Conservation (phyloP, 2,329 filamentous ascomycete genomes). For the Colletotrichum zoysiae region DNA sequence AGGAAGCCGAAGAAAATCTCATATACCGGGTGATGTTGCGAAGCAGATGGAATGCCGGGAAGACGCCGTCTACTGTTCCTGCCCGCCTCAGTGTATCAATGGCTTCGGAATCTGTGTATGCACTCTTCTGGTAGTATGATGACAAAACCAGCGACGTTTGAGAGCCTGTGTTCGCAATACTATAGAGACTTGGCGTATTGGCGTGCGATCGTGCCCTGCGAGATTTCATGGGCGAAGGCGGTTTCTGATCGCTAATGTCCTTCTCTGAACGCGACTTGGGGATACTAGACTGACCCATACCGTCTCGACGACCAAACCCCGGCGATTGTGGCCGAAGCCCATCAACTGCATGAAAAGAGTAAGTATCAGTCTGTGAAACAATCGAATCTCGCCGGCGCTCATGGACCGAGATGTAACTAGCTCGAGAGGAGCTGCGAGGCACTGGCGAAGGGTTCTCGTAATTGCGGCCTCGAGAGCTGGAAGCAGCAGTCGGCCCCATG, state of each 20-base stretch:
- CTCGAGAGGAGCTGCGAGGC: constrained; percentile 57
- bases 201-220: constrained; percentile 50
- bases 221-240: constrained; percentile 38
- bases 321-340: constrained; percentile 61
- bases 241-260: constrained; percentile 45
- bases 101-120: constrained; percentile 62
- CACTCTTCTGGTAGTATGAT: constrained; percentile 61
- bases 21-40: constrained; percentile 75
- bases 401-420: constrained; percentile 64
- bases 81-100: constrained; percentile 63
- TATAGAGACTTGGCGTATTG: constrained; percentile 70
- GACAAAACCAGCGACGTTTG: constrained; percentile 66
- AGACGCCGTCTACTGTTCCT: constrained; percentile 69
- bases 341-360: constrained; percentile 63
- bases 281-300: constrained; percentile 47
- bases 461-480: constrained; percentile 36
- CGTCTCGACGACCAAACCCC: constrained; percentile 48
- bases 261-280: constrained; percentile 52
- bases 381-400: constrained; percentile 66
- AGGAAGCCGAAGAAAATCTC: constrained; percentile 75
- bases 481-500: constrained; percentile 39
- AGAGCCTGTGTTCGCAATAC: constrained; percentile 67
- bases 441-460: constrained; percentile 45
- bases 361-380: constrained; percentile 68
- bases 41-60: constrained; percentile 70